Conservation (phyloP, 352 stramenopile species). For the Globisporangium nodosum region DNA sequence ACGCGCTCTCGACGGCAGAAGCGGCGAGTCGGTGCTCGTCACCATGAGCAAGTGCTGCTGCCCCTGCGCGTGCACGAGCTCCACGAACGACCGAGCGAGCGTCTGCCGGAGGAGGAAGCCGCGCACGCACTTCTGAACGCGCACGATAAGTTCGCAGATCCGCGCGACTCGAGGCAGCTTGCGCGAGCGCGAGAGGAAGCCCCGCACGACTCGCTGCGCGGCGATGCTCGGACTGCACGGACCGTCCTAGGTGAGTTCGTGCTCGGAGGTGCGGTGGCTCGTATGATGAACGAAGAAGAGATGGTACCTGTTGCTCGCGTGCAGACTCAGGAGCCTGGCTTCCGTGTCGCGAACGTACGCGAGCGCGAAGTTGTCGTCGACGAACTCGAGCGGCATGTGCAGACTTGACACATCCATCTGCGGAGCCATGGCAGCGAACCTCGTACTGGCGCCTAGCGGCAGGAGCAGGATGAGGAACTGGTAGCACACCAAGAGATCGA, state of each 20-base stretch:
- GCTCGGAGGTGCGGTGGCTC: not conserved
- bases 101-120: slow-evolving; percentile 55
- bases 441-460: slow-evolving; percentile 1
- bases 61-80: slow-evolving; percentile 37
- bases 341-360: slow-evolving; percentile 31
- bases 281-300: not conserved
- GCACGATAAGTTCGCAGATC: slow-evolving; percentile 42
- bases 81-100: slow-evolving; percentile 40
- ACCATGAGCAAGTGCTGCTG: slow-evolving; percentile 43
- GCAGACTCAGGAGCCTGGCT: slow-evolving; percentile 18
- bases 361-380: slow-evolving; percentile 30
- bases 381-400: slow-evolving; percentile 39
- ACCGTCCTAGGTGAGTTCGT: not conserved
- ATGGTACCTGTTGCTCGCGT: slow-evolving; percentile 34
- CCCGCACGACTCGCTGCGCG: slow-evolving; percentile 33
- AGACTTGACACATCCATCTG: slow-evolving; percentile 22
- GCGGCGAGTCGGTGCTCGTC: slow-evolving; percentile 22
- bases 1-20: slow-evolving; percentile 26
- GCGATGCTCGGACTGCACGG: slow-evolving; percentile 23
- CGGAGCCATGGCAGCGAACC: slow-evolving; percentile 6
- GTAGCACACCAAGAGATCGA: not conserved
- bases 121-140: slow-evolving; percentile 47
- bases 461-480: not conserved
- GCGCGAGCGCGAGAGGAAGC: slow-evolving; percentile 39
- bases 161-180: slow-evolving; percentile 34